Conservation (phyloP, 306 rosid genomes). For the Clitoria ternatea region DNA sequence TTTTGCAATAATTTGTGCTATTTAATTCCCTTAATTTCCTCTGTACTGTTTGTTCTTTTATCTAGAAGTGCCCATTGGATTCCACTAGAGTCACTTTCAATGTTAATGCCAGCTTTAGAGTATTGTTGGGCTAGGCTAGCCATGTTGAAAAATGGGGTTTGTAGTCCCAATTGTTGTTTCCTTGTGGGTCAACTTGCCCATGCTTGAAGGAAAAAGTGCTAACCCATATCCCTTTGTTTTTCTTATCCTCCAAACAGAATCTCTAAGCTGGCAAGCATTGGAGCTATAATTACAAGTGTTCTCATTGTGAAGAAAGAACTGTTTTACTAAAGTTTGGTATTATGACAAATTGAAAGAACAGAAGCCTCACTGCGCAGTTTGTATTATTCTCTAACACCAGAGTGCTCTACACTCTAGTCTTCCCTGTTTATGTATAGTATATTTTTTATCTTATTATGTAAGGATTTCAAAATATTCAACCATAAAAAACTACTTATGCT, state of each 20-base stretch:
- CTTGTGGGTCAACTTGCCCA: conserved; percentile 35
- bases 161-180: not conserved
- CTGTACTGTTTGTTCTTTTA: not conserved
- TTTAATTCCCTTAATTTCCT: not conserved
- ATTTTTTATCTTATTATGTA: too few species aligned
- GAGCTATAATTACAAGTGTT: not conserved
- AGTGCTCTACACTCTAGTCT: too few species aligned
- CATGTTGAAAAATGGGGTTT: conserved; percentile 11
- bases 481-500: too few species aligned
- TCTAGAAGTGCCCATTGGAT: conserved; percentile 36
- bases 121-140: conserved; percentile 35
- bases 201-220: not conserved
- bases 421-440: too few species aligned
- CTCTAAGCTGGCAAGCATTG: conserved; percentile 40
- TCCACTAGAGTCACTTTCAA: conserved; percentile 61
- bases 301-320: too few species aligned
- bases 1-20: conserved; percentile 13
- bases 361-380: too few species aligned
- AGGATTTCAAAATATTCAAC: too few species aligned
- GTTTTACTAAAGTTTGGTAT: too few species aligned
- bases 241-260: conserved; percentile 17
- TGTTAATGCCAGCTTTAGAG: conserved; percentile 34
- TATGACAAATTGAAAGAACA: too few species aligned
- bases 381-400: too few species aligned
- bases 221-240: conserved; percentile 17